Base-by-base conservation (phyloP, 768 basidiomycete genomes). In the Leccinellum rugosiceps region DNA sequence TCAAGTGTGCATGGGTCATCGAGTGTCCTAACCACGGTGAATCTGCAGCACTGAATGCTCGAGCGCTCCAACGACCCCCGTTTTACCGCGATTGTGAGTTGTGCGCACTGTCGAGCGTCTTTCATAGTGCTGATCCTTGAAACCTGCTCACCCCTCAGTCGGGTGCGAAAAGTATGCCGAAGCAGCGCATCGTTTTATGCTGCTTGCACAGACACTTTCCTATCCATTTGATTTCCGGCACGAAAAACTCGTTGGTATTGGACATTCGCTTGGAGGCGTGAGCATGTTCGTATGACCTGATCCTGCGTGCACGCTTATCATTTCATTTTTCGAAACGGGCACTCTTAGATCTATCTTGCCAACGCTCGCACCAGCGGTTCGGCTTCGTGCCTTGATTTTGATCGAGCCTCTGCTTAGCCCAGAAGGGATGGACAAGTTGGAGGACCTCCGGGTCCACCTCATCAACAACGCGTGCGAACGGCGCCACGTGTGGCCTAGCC, bases 11-110 rank as follows among this genome's bases (percentile, higher is more conserved):
- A 19, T 88, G 86, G 85, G 76, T 78, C 35, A 76, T 89, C 59
- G 87, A 89, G 57, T 86, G 86, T 65, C 87, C 87, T 3, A 89
- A 89, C 63, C 87, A 89, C 65, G 87, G 87, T 13, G 81, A 81
- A 63, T 80, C 86, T 6, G 83, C 79, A 0, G 55, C 67, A 52
- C 63, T 85, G 61, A 89, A 88, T 66, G 76, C 78, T 47, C 60
- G 64, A n/a, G 66, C 75, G 1, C 72, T 87, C 53, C 75, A 74
- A 43, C 64, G 65, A 6, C 74, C 76, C 6, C 78, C 77, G 31
- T 82, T 76, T 65, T 73, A 75, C 48, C 75, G 74, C 47, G 72
- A 74, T 49, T 85, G 82, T 84, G 63, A 60, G 80, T 59, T 45
- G 19, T 35, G 13, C 49, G 32, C 9, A 49, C 19, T 4, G 4